A percentile compares a stretch with the other conserved stretches of the same genome.
phyloP scores from a whole-genome alignment of 2,329 filamentous ascomycete species.

The Didymella lethalis region DNA sequence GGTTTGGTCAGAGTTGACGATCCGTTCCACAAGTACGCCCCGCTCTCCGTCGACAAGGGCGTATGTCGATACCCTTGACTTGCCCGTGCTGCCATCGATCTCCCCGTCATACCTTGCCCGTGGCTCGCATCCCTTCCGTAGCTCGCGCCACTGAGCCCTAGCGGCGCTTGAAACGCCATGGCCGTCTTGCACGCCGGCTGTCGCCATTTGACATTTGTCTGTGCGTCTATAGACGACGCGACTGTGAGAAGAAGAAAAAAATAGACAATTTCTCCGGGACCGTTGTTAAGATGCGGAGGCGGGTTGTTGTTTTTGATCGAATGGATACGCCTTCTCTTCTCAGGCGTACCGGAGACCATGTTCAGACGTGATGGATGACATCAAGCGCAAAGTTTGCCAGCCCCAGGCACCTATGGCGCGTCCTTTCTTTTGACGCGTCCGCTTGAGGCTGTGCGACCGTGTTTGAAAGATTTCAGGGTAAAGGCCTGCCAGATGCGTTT shows the following conservation, averaged over 20 bases:
- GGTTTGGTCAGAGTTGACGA: conserved; percentile 34
- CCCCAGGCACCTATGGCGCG: conserved; percentile 1
- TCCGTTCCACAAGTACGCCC: conserved; percentile 48
- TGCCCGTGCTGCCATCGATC: conserved; percentile 48
- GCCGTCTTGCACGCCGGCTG: conserved; percentile 30
- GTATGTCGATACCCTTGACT: conserved; percentile 30
- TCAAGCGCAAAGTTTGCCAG: conserved; percentile 4
- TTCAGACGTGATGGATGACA: background rate
- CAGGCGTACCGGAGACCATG: background rate
- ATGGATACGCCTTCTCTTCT: background rate
- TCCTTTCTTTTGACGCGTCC: conserved; percentile 19
- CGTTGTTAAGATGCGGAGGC: conserved; percentile 7
- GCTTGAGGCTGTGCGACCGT: conserved; percentile 8
- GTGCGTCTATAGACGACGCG: conserved; percentile 15
- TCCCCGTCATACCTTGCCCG: conserved; percentile 44
- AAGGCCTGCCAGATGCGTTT: conserved; percentile 9
- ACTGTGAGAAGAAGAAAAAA: conserved; percentile 10
- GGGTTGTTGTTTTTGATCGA: background rate
- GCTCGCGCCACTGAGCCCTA: conserved; percentile 42
- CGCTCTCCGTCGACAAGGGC: conserved; percentile 44
- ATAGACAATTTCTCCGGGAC: conserved; percentile 5
- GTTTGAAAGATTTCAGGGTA: conserved; percentile 12
- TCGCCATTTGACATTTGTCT: conserved; percentile 21
- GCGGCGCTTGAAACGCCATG: conserved; percentile 46
- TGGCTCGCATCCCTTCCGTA: conserved; percentile 50